Percentiles rank a stretch among this genome's conserved stretches.
Evolutionary conservation across 2,329 filamentous ascomycete genomes (phyloP).

Genomic region (Paraphaeosphaeria sporulosa): DNA sequence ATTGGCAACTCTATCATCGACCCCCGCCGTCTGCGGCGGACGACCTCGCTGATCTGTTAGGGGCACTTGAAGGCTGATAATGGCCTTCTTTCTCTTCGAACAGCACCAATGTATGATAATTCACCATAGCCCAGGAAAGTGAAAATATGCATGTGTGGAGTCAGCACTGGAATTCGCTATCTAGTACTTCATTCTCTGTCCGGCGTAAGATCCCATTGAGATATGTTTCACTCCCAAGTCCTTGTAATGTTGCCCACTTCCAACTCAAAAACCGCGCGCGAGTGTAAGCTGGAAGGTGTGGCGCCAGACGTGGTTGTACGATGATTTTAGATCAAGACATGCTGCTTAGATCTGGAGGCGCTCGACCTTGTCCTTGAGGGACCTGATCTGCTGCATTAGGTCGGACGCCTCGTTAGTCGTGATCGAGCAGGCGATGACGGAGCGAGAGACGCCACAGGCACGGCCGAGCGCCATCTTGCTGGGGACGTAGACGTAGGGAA

Average conservation of each 20-base stretch:
- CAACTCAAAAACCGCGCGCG: not conserved
- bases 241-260: not conserved
- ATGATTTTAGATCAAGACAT: too few species aligned
- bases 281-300: not conserved
- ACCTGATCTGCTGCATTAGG: constrained; percentile 84
- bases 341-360: constrained; percentile 79
- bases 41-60: too few species aligned
- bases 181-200: constrained; percentile 13
- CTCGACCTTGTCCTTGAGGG: constrained; percentile 94
- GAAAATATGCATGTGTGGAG: not conserved
- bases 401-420: constrained; percentile 72
- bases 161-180: constrained; percentile 14
- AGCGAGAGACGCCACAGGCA: constrained; percentile 44
- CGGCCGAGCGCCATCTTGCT: constrained; percentile 86
- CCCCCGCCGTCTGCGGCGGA: too few species aligned
- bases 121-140: too few species aligned
- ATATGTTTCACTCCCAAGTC: constrained; percentile 11
- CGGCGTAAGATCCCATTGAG: not conserved
- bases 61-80: too few species aligned
- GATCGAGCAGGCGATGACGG: constrained; percentile 62
- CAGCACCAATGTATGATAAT: too few species aligned
- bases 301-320: not conserved
- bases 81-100: too few species aligned
- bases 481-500: constrained; percentile 66
- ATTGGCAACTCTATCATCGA: too few species aligned